Conservation (phyloP, 306 rosid genomes). For the Heteromeles arbutifolia region DNA sequence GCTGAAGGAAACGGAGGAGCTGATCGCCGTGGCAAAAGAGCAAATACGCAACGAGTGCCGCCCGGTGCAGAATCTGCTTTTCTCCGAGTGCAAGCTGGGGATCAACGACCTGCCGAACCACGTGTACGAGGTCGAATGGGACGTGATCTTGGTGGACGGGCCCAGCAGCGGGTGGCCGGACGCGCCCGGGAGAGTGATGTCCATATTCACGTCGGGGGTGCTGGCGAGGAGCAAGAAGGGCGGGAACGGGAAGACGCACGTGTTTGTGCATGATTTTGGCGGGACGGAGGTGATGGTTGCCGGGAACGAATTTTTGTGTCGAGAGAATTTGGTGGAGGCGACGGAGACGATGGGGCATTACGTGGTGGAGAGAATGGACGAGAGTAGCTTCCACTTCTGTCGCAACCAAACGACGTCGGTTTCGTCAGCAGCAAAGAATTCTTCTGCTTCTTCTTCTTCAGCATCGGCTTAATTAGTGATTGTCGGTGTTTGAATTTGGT, state of each 20-base stretch:
- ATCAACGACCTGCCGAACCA: constrained; percentile 91
- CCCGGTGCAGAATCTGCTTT: constrained; percentile 84
- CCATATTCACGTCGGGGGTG: constrained; percentile 86
- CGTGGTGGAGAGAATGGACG: constrained; percentile 82
- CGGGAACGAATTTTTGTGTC: constrained; percentile 76
- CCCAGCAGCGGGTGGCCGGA: constrained; percentile 93
- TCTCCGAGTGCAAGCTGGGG: constrained; percentile 78
- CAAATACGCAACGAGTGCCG: constrained; percentile 73
- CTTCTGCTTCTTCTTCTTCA: not conserved
- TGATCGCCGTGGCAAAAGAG: constrained; percentile 52
- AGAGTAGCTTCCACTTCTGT: constrained; percentile 62
- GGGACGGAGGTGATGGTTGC: constrained; percentile 56
- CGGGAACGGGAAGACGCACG: constrained; percentile 81
- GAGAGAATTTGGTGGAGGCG: constrained; percentile 71
- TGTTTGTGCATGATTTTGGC: constrained; percentile 71
- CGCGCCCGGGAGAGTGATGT: constrained; percentile 77
- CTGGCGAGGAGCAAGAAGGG: constrained; percentile 86
- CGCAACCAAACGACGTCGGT: constrained; percentile 33
- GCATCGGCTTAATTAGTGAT: constrained; percentile 21
- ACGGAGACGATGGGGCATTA: constrained; percentile 66
- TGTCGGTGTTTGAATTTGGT: not conserved
- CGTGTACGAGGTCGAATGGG: constrained; percentile 92
- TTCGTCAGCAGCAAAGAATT: not conserved
- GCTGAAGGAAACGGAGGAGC: constrained; percentile 53
- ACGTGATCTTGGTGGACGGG: constrained; percentile 77